Evolutionary conservation across 176 grass and related monocot genomes (phyloP).

Genomic region (Dendrocalamus sinicus): DNA sequence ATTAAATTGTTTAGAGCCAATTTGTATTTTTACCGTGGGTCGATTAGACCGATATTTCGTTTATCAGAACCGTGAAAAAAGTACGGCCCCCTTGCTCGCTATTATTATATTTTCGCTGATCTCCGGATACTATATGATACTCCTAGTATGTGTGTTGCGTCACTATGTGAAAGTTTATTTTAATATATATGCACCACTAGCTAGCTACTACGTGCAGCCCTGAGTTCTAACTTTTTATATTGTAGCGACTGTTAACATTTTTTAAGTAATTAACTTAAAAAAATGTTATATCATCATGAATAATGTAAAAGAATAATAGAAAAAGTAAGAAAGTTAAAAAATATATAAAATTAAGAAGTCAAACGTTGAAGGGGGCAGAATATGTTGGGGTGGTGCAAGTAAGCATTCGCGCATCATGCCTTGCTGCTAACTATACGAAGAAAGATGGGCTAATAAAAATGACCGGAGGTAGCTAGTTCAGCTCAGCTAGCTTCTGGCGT

Average conservation of each 20-base stretch:
- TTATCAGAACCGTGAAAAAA: not conserved
- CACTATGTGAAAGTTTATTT: not conserved
- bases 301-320: too few relatives aligned
- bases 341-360: too few relatives aligned
- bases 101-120: constrained; percentile 22
- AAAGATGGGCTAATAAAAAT: not conserved
- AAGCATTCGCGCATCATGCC: not conserved
- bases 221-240: too few relatives aligned
- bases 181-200: not conserved
- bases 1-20: too few relatives aligned
- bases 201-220: not conserved
- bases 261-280: too few relatives aligned
- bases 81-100: constrained; percentile 34
- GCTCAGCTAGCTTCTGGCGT: not conserved
- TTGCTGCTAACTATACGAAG: not conserved
- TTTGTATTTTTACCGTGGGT: too few relatives aligned
- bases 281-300: too few relatives aligned
- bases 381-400: constrained; percentile 2
- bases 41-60: too few relatives aligned
- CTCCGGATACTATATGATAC: not conserved
- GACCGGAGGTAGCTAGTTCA: not conserved
- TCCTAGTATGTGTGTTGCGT: not conserved
- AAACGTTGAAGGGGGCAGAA: fast-evolving
- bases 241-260: fast-evolving
- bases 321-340: too few relatives aligned